phyloP scores from a whole-genome alignment of 2,329 filamentous ascomycete genomes.

The Epichloe sibirici region DNA sequence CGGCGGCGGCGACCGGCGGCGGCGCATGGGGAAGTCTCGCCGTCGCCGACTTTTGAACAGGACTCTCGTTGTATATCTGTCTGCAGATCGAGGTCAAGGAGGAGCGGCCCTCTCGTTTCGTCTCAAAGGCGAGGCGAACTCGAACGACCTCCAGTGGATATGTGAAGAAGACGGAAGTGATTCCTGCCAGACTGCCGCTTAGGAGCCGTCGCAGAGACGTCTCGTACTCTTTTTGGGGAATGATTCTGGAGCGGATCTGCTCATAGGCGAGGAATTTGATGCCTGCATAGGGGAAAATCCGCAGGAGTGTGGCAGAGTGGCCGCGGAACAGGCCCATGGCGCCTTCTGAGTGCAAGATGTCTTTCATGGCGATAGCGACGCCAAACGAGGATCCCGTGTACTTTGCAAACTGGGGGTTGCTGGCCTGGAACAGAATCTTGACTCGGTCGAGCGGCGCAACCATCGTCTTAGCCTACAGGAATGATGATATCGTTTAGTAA shows the following conservation, averaged over 20 bases:
- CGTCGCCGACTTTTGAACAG: conserved; percentile 23
- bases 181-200: conserved; percentile 64
- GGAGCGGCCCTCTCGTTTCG: conserved; percentile 58
- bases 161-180: conserved; percentile 89
- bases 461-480: conserved; percentile 71
- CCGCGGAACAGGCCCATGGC: conserved; percentile 72
- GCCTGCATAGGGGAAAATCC: conserved; percentile 93
- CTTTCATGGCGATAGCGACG: conserved; percentile 66
- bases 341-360: conserved; percentile 71
- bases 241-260: conserved; percentile 74
- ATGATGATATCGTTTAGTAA: not conserved
- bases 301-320: conserved; percentile 83
- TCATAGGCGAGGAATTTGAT: conserved; percentile 99
- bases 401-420: conserved; percentile 85
- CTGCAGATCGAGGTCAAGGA: conserved; percentile 66
- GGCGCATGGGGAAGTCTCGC: conserved; percentile 17
- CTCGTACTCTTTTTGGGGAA: conserved; percentile 60
- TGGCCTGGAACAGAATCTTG: conserved; percentile 96
- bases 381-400: conserved; percentile 86
- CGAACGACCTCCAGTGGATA: conserved; percentile 90
- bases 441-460: conserved; percentile 94
- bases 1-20: conserved; percentile 21
- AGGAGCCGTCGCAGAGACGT: conserved; percentile 65
- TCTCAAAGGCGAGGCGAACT: conserved; percentile 90
- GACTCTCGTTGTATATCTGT: conserved; percentile 75